Evolutionary conservation across 352 stramenopile genomes (phyloP).

Genomic region (Pythium rishiriense): DNA sequence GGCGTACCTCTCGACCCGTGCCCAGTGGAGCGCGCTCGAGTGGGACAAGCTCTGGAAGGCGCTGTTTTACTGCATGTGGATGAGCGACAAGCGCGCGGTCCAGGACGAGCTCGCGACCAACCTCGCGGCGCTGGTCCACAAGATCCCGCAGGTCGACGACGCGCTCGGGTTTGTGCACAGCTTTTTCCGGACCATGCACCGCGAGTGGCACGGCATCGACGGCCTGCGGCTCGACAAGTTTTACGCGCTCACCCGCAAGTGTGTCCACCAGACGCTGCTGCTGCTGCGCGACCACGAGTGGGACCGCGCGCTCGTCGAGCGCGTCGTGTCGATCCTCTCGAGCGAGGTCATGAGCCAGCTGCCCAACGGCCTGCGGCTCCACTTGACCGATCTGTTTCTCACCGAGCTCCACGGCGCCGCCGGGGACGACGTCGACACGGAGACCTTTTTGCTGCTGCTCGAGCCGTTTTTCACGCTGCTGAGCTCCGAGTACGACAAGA

Average conservation of each 20-base stretch:
- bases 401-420: conserved; percentile 60
- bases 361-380: conserved; percentile 80
- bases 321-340: conserved; percentile 67
- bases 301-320: conserved; percentile 43
- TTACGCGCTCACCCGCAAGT: conserved; percentile 83
- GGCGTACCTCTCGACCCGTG: conserved; percentile 67
- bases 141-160: conserved; percentile 41
- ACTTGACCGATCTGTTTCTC: conserved; percentile 77
- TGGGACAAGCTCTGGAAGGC: conserved; percentile 90
- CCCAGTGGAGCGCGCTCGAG: conserved; percentile 67
- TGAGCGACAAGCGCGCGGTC: conserved; percentile 85
- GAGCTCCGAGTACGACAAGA: conserved; percentile 77
- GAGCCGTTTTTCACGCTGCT: conserved; percentile 84
- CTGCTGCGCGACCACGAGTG: conserved; percentile 62
- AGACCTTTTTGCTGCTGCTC: conserved; percentile 68
- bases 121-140: conserved; percentile 61
- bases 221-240: conserved; percentile 85
- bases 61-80: conserved; percentile 91
- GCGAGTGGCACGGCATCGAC: conserved; percentile 86
- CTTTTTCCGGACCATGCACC: conserved; percentile 85
- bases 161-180: conserved; percentile 74
- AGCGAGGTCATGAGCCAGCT: conserved; percentile 72
- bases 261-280: conserved; percentile 67
- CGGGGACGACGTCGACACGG: conserved; percentile 49
- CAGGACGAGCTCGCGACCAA: conserved; percentile 80